Evolutionary conservation across 2,329 filamentous ascomycete genomes (phyloP), one percentile per base, ranked within the genome.

Genomic region (Fusarium zealandicum): DNA sequence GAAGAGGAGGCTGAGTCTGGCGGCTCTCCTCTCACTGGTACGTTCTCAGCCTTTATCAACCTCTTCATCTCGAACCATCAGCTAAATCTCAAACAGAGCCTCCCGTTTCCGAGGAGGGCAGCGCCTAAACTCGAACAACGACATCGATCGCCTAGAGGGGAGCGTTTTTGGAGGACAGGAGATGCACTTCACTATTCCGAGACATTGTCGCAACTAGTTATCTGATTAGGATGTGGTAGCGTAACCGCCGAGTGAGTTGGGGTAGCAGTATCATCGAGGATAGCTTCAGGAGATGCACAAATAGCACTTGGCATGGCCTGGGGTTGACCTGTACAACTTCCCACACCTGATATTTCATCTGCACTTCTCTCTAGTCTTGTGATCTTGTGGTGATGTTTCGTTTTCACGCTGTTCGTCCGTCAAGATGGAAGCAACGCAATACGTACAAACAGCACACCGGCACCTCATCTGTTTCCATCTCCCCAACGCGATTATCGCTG

Each of bases 21-120:
- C 7, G 36, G 35, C 3, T 63, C 64, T 5, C 44, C 59, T 4
- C 40, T 67, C 28, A 62, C 64, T 13, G 62, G 64, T 65, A 65
- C 11, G 52, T 50, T 13, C 11, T 31, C 36, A 36, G 17, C 37
- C 13, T 30, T 12, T 8, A 10, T 17, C 14, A 20, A n/a, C 27
- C 6, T 31, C 3, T n/a, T 31, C 28, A 11, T 11, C 39, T 10
- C 6, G 13, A 9, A 35, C 2, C 9, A 32, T 16, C 5, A 9
- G 37, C 51, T 63, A 13, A 63, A 38, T 3, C 14, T 5, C 6
- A 9, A 8, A 20, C 6, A 65, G 64, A 65, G 14, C 46, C 49
- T 37, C 63, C 63, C 31, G 37, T 46, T 20, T 59, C 53, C 7
- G 61, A 60, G 3, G 50, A 61, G 18, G 55, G 37, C 28, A 20